Conservation (phyloP, 176 grass and related monocot species). For the Pharus latifolius region DNA sequence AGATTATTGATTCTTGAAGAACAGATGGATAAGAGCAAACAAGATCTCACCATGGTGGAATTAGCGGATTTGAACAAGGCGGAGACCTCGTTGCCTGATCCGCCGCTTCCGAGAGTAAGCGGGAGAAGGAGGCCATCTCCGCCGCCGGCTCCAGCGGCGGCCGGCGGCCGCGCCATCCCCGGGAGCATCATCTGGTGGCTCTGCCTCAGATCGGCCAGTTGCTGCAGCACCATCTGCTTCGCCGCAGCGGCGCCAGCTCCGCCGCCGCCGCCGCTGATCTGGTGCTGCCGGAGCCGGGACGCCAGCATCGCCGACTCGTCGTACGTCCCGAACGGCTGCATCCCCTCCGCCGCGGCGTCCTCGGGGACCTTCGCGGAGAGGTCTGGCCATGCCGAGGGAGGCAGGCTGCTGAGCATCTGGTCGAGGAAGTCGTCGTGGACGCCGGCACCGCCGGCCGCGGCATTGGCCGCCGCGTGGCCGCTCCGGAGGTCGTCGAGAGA, state of each 20-base stretch:
- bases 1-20: constrained; percentile 4
- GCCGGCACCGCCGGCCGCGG: constrained; percentile 1
- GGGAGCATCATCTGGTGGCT: constrained; percentile 46
- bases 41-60: constrained; percentile 33
- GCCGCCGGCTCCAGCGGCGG: not conserved
- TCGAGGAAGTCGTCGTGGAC: constrained; percentile 86
- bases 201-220: constrained; percentile 38
- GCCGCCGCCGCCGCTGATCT: constrained; percentile 49
- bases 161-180: constrained; percentile 27
- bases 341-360: constrained; percentile 22
- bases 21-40: constrained; percentile 18
- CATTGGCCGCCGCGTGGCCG: not conserved
- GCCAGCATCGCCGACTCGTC: constrained; percentile 77
- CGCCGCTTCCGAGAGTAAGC: constrained; percentile 33
- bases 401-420: constrained; percentile 64
- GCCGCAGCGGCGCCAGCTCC: not conserved
- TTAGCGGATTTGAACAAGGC: constrained; percentile 41
- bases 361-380: constrained; percentile 13
- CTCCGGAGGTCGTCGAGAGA: constrained; percentile 36
- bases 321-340: constrained; percentile 33
- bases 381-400: constrained; percentile 64
- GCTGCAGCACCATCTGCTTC: constrained; percentile 71
- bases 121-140: constrained; percentile 37
- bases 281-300: constrained; percentile 68
- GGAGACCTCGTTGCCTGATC: constrained; percentile 37